phyloP scores from a whole-genome alignment of 371 early-diverging fungal genomes.

The Capniomyces stellatus region DNA sequence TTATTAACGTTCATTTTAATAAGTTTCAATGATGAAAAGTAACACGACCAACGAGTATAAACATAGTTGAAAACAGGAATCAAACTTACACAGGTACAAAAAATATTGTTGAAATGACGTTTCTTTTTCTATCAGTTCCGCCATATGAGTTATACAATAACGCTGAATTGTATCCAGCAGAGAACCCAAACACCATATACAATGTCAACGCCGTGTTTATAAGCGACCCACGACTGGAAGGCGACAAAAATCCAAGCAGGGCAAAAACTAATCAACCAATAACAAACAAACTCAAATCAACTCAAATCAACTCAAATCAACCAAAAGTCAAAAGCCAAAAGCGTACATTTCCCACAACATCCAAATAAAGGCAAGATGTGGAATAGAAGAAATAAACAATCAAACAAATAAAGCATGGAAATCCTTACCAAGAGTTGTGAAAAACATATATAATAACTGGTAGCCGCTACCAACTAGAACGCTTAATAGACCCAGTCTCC shows the following conservation, averaged over 20 bases:
- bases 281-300: too few relatives aligned
- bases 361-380: not conserved
- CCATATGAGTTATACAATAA: conserved; percentile 85
- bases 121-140: conserved; percentile 70
- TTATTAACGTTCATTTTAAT: too few relatives aligned
- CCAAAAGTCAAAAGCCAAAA: not conserved
- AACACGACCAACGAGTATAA: too few relatives aligned
- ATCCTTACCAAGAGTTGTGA: conserved; percentile 31
- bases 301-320: too few relatives aligned
- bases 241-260: conserved; percentile 88
- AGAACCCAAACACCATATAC: conserved; percentile 68
- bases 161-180: conserved; percentile 76
- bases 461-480: conserved; percentile 81
- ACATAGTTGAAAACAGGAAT: too few relatives aligned
- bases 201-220: conserved; percentile 75
- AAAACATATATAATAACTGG: conserved; percentile 75
- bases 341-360: not conserved
- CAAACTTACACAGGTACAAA: conserved; percentile 82
- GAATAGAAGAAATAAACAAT: conserved; percentile 3
- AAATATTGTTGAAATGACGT: conserved; percentile 63
- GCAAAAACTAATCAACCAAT: conserved; percentile 77
- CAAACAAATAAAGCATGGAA: too few relatives aligned
- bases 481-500: conserved; percentile 53
- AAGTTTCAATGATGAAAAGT: too few relatives aligned
- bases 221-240: conserved; percentile 83